Evolutionary conservation across 78 protist species (phyloP).

Genomic region (Tieghemostelium lacteum): DNA sequence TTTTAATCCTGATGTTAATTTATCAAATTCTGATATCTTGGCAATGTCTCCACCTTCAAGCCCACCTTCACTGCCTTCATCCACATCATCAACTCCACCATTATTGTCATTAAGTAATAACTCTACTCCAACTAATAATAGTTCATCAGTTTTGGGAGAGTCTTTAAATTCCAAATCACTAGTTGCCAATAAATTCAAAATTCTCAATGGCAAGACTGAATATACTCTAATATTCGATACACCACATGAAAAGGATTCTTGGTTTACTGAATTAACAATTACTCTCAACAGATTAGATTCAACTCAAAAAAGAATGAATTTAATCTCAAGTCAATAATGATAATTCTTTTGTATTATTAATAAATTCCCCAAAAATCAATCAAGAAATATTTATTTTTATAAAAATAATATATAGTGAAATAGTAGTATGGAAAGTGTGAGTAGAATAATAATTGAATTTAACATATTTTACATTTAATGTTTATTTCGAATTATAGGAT

Average conservation of each 20-base stretch:
- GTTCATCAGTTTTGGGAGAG: slow-evolving; percentile 3
- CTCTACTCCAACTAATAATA: background rate
- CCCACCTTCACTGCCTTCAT: background rate
- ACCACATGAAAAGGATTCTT: slow-evolving; percentile 10
- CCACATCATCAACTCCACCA: background rate
- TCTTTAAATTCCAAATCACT: background rate
- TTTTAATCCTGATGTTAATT: background rate
- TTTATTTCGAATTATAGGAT: too few relatives aligned
- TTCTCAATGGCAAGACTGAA: background rate
- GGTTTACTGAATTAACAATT: slow-evolving; percentile 25
- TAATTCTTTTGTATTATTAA: too few relatives aligned
- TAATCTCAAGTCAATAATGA: background rate
- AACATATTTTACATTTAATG: too few relatives aligned
- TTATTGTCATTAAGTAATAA: background rate
- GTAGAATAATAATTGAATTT: too few relatives aligned
- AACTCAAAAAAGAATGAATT: too few relatives aligned
- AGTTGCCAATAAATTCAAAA: slow-evolving; percentile 7
- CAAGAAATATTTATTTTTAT: too few relatives aligned
- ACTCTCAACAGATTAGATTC: slow-evolving; percentile 20
- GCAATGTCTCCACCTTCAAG: background rate
- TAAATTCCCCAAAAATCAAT: background rate
- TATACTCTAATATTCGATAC: slow-evolving; percentile 15
- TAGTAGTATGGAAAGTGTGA: too few relatives aligned
- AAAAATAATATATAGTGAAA: too few relatives aligned
- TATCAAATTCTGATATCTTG: background rate